Evolutionary conservation across 495 filamentous ascomycete species (phyloP), one percentile per base, ranked within the genome.

Genomic region (Penicillium bialowiezense): DNA sequence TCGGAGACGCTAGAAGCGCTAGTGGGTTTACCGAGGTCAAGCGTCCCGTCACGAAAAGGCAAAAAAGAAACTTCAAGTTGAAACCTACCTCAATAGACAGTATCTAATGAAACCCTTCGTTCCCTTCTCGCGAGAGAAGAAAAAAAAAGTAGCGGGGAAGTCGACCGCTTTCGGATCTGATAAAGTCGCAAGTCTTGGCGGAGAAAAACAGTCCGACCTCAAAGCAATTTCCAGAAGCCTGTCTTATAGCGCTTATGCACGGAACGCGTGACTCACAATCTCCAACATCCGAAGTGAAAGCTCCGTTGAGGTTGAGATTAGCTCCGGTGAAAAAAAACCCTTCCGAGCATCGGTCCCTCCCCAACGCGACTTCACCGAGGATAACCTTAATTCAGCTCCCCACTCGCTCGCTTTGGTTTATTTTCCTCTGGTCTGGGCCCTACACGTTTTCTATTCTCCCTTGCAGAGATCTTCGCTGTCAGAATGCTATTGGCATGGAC

Each of bases 161-260:
- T 40, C 28, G 44, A 43, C 57, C 50, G 54, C 50, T 58, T 54
- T 14, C 54, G 47, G 58, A 61, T 61, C 58, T 58, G 54, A 58
- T 58, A 58, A 56, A 34, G 38, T 10, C 8, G 38, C 33, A 15
- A 29, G 29, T 44, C 48, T 51, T 44, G 51, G 51, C 44, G 34
- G 23, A 21, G 14, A 43, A 39, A 44, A 12, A 48, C 17, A 18
- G 0, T 14, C 8, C 39, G 20, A 39, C 31, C 24, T 48, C 10
- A 26, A n/a, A n/a, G n/a, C 20, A 36, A 41, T 44, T n/a, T n/a
- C 13, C n/a, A 39, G 7, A 20, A 39, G 10, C 7, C 18, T n/a
- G n/a, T n/a, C n/a, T n/a, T 41, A 24, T 41, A 41, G 37, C 21
- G 28, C 24, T 18, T 15, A 37, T 19, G 7, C 15, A 24, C 20